A percentile compares a stretch with the other conserved stretches of the same genome.
Evolutionary conservation across 148 eudicot genomes (phyloP).

Genomic region (Rhododendron mucronatum): DNA sequence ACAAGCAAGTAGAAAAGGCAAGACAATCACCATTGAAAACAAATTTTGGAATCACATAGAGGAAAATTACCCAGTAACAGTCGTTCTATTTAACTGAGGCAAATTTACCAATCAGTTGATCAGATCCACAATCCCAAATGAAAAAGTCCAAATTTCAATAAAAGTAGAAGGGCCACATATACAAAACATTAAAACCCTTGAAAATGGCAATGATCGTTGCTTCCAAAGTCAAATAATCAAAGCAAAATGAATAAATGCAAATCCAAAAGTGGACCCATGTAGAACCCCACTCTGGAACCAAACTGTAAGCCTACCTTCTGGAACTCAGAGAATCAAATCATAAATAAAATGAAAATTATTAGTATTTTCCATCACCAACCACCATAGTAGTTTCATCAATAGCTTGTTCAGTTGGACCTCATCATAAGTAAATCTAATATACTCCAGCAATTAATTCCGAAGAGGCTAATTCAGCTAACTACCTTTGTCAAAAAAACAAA

Average conservation of each 20-base stretch:
- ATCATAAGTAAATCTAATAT: neutral
- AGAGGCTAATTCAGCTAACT: neutral
- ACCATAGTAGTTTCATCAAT: neutral
- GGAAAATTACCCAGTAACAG: neutral
- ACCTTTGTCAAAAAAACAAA: neutral
- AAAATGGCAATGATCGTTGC: neutral
- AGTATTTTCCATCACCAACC: neutral
- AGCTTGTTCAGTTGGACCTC: neutral
- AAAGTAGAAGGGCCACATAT: neutral
- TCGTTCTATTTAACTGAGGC: neutral
- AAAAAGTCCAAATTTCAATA: neutral
- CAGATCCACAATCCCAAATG: neutral
- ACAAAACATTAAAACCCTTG: neutral
- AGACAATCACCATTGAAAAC: neutral
- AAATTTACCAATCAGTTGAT: neutral
- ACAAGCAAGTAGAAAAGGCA: neutral
- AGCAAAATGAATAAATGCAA: neutral
- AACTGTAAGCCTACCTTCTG: neutral
- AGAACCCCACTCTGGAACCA: neutral
- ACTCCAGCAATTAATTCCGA: neutral
- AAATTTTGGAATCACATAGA: neutral
- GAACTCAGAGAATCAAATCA: neutral
- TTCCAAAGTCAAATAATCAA: neutral
- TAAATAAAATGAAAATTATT: neutral
- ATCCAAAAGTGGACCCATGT: neutral